phyloP scores from a whole-genome alignment of 2,329 filamentous ascomycete species.

The Venturia asperata region DNA sequence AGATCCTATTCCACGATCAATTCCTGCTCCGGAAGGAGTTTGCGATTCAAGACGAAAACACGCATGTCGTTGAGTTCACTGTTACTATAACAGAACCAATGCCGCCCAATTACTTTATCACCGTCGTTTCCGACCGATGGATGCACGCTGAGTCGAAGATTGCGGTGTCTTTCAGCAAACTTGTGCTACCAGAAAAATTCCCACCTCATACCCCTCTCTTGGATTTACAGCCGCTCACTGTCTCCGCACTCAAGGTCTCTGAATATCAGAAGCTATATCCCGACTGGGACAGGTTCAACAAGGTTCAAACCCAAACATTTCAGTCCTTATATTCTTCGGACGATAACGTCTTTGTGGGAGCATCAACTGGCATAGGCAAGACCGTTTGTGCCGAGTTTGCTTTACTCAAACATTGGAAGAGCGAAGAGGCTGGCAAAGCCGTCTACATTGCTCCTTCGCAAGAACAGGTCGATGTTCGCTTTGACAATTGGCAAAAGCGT shows the following conservation, averaged over 20 bases:
- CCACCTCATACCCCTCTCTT: conserved; percentile 87
- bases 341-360: conserved; percentile 87
- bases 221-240: conserved; percentile 83
- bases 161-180: conserved; percentile 88
- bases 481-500: conserved; percentile 78
- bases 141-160: conserved; percentile 96
- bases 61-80: conserved; percentile 86
- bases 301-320: conserved; percentile 95
- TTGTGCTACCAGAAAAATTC: conserved; percentile 86
- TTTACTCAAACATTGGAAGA: conserved; percentile 78
- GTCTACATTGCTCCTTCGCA: conserved; percentile 95
- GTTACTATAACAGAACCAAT: conserved; percentile 95
- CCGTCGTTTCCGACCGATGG: conserved; percentile 90
- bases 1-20: conserved; percentile 89
- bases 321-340: conserved; percentile 86
- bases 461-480: conserved; percentile 75
- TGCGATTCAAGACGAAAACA: conserved; percentile 70
- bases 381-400: conserved; percentile 95
- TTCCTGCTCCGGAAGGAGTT: conserved; percentile 90
- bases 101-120: conserved; percentile 98
- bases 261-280: conserved; percentile 79
- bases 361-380: conserved; percentile 93
- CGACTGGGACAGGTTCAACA: conserved; percentile 84
- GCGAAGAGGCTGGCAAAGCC: conserved; percentile 54
- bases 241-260: conserved; percentile 77